Percentiles rank a stretch among this genome's conserved stretches.
Conservation (phyloP, 2,329 filamentous ascomycete species). For the Colletotrichum sp. region DNA sequence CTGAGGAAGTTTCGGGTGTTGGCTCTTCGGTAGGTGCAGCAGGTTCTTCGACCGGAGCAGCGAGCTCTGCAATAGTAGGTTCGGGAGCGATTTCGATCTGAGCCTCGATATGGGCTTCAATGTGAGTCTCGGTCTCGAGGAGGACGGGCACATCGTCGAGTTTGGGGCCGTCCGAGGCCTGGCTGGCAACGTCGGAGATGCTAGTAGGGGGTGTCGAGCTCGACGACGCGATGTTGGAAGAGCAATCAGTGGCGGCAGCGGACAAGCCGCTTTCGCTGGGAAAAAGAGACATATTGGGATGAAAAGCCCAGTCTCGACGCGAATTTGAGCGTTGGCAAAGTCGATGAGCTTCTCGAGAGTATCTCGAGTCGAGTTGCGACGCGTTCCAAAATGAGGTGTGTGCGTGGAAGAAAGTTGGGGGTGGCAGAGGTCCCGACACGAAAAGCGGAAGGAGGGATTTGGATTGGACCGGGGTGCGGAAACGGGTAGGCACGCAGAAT, state of each 20-base stretch:
- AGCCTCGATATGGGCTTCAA: constrained; percentile 11
- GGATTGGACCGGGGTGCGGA: constrained; percentile 11
- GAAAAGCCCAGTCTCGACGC: constrained; percentile 17
- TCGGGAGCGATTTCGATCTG: constrained; percentile 12
- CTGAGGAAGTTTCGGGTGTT: constrained; percentile 10
- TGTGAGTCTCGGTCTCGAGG: constrained; percentile 16
- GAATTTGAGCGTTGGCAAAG: constrained; percentile 1
- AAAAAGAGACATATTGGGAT: constrained; percentile 32
- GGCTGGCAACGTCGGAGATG: constrained; percentile 65
- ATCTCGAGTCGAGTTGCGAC: constrained; percentile 13
- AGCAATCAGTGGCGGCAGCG: constrained; percentile 40
- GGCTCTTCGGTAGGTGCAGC: background rate
- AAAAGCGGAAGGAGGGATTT: constrained; percentile 17
- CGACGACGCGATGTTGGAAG: constrained; percentile 59
- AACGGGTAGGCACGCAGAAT: constrained; percentile 15
- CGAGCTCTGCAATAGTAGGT: background rate
- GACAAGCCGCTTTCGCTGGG: constrained; percentile 35
- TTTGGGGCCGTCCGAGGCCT: constrained; percentile 51
- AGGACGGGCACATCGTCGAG: constrained; percentile 30
- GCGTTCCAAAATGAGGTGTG: constrained; percentile 15
- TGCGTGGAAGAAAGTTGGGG: constrained; percentile 13
- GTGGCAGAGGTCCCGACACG: constrained; percentile 13
- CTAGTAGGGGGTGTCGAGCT: constrained; percentile 72
- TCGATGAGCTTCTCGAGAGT: background rate
- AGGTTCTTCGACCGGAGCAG: background rate